These are phyloP conservation scores for Aspergillus sp. DNA, from an alignment of 2,329 filamentous ascomycete genomes.

Conservation along the genomic window DNA sequence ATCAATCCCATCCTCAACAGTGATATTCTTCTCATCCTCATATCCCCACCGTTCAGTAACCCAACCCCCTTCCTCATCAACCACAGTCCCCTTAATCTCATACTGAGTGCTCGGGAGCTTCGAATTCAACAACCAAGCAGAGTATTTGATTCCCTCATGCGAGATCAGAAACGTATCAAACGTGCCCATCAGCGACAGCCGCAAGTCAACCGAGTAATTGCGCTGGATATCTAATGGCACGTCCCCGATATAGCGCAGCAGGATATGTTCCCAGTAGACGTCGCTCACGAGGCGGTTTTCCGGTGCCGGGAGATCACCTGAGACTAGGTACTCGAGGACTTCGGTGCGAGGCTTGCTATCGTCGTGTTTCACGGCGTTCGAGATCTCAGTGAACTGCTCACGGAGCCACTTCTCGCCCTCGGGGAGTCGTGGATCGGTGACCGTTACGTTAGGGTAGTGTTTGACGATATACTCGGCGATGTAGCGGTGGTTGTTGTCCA, in stretches of 20 bases:
- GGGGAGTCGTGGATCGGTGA: conserved; percentile 6
- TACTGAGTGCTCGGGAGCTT: conserved; percentile 9
- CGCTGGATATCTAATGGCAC: conserved; percentile 7
- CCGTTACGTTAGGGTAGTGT: not conserved
- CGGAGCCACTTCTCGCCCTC: conserved; percentile 6
- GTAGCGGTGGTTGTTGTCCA: not conserved
- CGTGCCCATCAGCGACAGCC: conserved; percentile 6
- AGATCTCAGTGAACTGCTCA: conserved; percentile 3
- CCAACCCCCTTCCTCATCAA: conserved; percentile 2
- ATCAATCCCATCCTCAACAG: conserved; percentile 9
- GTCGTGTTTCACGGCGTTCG: not conserved
- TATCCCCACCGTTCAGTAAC: conserved; percentile 12
- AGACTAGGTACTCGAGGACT: conserved; percentile 6
- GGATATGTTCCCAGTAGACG: conserved; percentile 14
- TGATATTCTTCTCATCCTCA: not conserved
- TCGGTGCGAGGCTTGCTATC: conserved; percentile 3
- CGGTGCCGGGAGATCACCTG: not conserved
- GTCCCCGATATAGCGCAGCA: conserved; percentile 13
- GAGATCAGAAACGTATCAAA: conserved; percentile 5
- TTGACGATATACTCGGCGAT: conserved; percentile 2
- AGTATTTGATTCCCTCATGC: conserved; percentile 7
- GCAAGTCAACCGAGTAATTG: conserved; percentile 7
- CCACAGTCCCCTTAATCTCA: conserved; percentile 5
- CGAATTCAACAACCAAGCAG: conserved; percentile 7
- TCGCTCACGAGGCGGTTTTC: conserved; percentile 2